Evolutionary conservation across 495 filamentous ascomycete genomes (phyloP), one percentile per base, ranked within the genome.

Genomic region (Bacidia rubella): DNA sequence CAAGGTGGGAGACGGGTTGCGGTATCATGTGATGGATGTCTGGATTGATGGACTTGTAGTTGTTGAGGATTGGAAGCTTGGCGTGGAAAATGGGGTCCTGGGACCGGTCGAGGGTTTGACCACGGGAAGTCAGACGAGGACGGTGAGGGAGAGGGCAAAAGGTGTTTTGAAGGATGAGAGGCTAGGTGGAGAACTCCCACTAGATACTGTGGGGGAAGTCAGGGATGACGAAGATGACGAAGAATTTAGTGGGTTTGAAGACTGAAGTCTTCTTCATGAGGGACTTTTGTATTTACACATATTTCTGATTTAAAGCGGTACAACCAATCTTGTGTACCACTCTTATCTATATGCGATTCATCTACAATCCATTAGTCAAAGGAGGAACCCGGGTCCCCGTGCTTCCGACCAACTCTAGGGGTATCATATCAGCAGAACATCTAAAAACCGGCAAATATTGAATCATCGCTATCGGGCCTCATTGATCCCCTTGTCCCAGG

Each of bases 1-100:
- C 24, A 74, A 72, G 56, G 63, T 89, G 4, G 83, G 89, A 1
- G 83, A 90, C 60, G 92, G 92, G 0, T 60, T 99, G 59, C 72
- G 88, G 47, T 82, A 90, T 63, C 92, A 99, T 66, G 73, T 95
- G 20, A 62, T 90, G 54, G 92, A 99, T 73, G 77, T 96, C 35
- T 99, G 86, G 77, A 73, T 94, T 32, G 87, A 94, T 65, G 87
- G 92, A 70, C 65, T 84, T 54, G 85, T 87, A 65, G 82, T 79
- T 61, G 77, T 76, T 17, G 67, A 69, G 2, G 60, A 49, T 15
- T 47, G 56, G 47, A 49, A 40, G 42, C 56, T 9, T 66, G 70
- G 2, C 66, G 59, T 21, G 66, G 70, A 12, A 61, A 47, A 12
- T 29, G 55, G 9, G 27, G 17, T 88, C 42, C 55, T 90, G 62